Evolutionary conservation across 108 stramenopile genomes (phyloP).

Genomic region (Skeletonema grethae): DNA sequence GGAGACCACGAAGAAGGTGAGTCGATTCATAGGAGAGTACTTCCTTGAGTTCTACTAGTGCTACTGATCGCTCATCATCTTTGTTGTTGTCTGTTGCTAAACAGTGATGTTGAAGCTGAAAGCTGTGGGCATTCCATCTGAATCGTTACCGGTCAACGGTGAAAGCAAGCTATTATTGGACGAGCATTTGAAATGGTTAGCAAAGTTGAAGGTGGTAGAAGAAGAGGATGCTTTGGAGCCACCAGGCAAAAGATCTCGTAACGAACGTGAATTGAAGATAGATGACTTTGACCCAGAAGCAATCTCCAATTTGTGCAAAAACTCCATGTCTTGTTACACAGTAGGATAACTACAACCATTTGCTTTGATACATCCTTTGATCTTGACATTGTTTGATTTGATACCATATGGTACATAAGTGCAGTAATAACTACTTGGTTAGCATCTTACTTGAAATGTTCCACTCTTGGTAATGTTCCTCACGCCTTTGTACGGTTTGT

Average conservation of each 20-base stretch:
- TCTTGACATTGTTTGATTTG: not conserved
- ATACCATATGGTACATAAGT: not conserved
- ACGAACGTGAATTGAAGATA: not conserved
- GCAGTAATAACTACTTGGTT: conserved; percentile 20
- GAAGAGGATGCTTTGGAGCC: not conserved
- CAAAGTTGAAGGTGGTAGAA: not conserved
- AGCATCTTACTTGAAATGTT: conserved; percentile 81
- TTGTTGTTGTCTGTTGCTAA: not conserved
- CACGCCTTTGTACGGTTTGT: conserved; percentile 97
- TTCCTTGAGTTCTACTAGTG: not conserved
- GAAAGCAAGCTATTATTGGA: conserved; percentile 18
- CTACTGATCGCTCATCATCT: not conserved
- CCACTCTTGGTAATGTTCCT: conserved; percentile 89
- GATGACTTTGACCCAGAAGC: not conserved
- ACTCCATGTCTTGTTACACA: not conserved
- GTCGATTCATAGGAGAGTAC: not conserved
- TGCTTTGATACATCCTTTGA: not conserved
- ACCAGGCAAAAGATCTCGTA: not conserved
- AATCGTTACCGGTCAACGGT: conserved; percentile 16
- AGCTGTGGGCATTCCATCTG: conserved; percentile 22
- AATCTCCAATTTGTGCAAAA: not conserved
- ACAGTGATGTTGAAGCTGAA: conserved; percentile 19
- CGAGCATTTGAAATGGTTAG: conserved; percentile 22
- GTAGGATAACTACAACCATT: not conserved
- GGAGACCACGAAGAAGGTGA: conserved; percentile 12